Percentiles rank a stretch among this genome's conserved stretches.
Evolutionary conservation across 1,139 yeast species (phyloP).

Genomic region (Yarrowia galli): DNA sequence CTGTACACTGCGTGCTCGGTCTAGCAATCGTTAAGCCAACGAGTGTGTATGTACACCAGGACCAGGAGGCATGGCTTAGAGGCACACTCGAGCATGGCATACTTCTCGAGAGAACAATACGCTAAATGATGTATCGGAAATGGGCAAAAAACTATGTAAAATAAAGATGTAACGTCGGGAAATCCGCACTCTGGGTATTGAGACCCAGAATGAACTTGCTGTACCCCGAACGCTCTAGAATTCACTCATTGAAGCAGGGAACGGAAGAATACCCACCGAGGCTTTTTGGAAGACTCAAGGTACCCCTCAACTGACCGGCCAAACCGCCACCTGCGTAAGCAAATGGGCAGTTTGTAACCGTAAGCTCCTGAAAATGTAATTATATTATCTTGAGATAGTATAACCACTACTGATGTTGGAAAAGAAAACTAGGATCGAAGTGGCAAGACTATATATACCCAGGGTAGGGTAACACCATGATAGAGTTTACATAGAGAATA

Average conservation of each 20-base stretch:
- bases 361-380: constrained; percentile 38
- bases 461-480: constrained; percentile 24
- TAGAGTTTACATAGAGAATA: not conserved
- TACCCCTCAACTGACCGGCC: constrained; percentile 39
- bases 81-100: too few relatives aligned
- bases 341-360: constrained; percentile 22
- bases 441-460: constrained; percentile 3
- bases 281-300: constrained; percentile 39
- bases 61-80: too few relatives aligned
- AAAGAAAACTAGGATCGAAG: constrained; percentile 33
- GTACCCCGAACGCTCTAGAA: constrained; percentile 33
- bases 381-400: constrained; percentile 38
- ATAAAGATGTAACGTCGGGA: constrained; percentile 34
- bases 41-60: too few relatives aligned
- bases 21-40: too few relatives aligned
- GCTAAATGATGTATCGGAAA: too few relatives aligned
- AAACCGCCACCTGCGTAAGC: constrained; percentile 36
- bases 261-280: constrained; percentile 39
- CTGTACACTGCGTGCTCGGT: too few relatives aligned
- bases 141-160: not conserved
- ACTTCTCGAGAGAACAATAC: too few relatives aligned
- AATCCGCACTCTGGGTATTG: constrained; percentile 30
- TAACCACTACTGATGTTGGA: constrained; percentile 37
- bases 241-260: constrained; percentile 39
- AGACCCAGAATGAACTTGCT: constrained; percentile 34